Base-by-base conservation (phyloP, 257 asterid species). In the Primulina eburnea region DNA sequence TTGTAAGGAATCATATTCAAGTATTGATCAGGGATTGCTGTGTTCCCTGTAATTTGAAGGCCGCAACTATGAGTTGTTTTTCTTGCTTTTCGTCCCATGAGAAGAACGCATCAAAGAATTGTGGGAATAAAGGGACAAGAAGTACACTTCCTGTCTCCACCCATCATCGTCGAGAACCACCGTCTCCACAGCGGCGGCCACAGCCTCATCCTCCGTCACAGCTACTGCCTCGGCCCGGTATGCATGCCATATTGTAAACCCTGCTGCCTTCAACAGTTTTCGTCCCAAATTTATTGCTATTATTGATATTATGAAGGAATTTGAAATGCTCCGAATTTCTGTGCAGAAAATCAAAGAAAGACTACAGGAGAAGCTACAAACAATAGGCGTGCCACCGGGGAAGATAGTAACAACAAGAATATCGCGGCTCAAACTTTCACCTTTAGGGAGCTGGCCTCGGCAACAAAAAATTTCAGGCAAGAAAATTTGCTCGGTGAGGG, bases 361-460 rank as follows among this genome's bases (percentile, higher is more conserved):
- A 65, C 55, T 58, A 30, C 69, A 43, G 32, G 73, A 38, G 86
- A 81, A 62, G 61, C 71, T 21, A 67, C 72, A 65, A 64, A 64
- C 18, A 63, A 75, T 33, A 82, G 74, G 56, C 52, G 69, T 58
- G 35, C 75, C 7, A 57, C 73, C 30, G 63, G 60, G 73, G 85
- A 62, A 64, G 83, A 63, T 64, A 83, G 73, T 10, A 38, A 38
- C 24, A 77, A 72, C 78, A 82, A 82, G 72, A 88, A 86, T 32
- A 92, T 88, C 73, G 95, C 90, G 52, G 96, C 98, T 7, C 91
- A 90, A 72, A 92, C 95, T 0, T 92, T 92, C 84, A 88, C 97
- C 17, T 92, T 81, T 63, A 76, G 98, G 72, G 98, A 92, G 76
- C 80, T 92, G 55, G 97, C 97, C 5, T 64, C 95, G 0, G 98